phyloP scores from a whole-genome alignment of 805 yeast species.

The Wickerhamomyces chaumierensis region DNA sequence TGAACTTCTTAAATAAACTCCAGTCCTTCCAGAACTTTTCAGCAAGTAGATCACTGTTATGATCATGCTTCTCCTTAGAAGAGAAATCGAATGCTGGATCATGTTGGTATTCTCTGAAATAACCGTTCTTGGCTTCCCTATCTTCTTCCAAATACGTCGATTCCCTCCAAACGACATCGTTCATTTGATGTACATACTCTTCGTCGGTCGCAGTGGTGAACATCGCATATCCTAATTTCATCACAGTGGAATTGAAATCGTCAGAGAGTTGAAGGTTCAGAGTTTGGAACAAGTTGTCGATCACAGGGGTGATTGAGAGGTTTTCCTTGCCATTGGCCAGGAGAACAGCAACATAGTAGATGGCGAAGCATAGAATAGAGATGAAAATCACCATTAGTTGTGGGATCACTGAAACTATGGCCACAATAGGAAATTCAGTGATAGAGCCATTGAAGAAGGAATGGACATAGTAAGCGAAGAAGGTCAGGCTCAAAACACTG shows the following conservation, averaged over 20 bases:
- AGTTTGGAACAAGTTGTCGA: slow-evolving; percentile 26
- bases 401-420: slow-evolving; percentile 53
- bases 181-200: slow-evolving; percentile 51
- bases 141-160: slow-evolving; percentile 42
- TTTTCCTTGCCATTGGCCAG: slow-evolving; percentile 32
- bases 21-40: slow-evolving; percentile 4
- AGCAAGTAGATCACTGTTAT: neutral
- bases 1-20: slow-evolving; percentile 6
- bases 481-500: slow-evolving; percentile 41
- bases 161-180: slow-evolving; percentile 34
- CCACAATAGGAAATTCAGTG: slow-evolving; percentile 40
- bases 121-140: slow-evolving; percentile 5
- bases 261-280: slow-evolving; percentile 32
- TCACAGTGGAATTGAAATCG: slow-evolving; percentile 55
- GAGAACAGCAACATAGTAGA: slow-evolving; percentile 48
- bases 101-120: slow-evolving; percentile 16
- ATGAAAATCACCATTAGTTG: slow-evolving; percentile 45
- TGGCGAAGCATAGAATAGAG: slow-evolving; percentile 36
- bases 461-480: slow-evolving; percentile 35
- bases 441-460: slow-evolving; percentile 30
- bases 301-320: slow-evolving; percentile 24
- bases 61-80: too few species aligned
- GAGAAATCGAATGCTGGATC: too few species aligned
- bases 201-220: slow-evolving; percentile 58
- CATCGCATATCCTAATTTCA: slow-evolving; percentile 50